Percentiles rank a stretch among this genome's conserved stretches.
Evolutionary conservation across 441 rosid genomes (phyloP).

Genomic region (Sinapis alba): DNA sequence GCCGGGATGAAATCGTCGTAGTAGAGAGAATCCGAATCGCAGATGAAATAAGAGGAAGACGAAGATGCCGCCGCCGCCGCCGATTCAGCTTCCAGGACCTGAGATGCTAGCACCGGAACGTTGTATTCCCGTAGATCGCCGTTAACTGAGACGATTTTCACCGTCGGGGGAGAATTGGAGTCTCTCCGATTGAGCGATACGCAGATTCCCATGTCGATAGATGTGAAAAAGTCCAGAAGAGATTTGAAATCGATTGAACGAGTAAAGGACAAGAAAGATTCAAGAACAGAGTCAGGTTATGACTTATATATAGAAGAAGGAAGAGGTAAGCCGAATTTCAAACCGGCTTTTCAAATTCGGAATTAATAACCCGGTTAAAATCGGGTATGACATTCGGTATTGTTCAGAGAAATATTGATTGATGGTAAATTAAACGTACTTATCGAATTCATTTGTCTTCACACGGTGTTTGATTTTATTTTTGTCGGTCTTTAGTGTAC

Average conservation of each 20-base stretch:
- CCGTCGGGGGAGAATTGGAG: constrained; percentile 33
- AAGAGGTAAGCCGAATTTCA: not conserved
- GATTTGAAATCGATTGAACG: not conserved
- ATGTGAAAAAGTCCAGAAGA: not conserved
- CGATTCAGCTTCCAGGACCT: constrained; percentile 48
- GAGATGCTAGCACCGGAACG: constrained; percentile 50
- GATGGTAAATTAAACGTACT: constrained; percentile 15
- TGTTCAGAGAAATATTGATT: not conserved
- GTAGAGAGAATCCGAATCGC: constrained; percentile 55
- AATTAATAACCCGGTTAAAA: not conserved
- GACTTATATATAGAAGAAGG: not conserved
- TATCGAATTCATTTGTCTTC: constrained; percentile 15
- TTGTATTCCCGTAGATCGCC: constrained; percentile 57
- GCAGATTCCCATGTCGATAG: constrained; percentile 4
- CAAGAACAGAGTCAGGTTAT: not conserved
- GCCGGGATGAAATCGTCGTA: constrained; percentile 69
- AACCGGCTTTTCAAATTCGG: not conserved
- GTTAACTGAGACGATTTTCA: constrained; percentile 51
- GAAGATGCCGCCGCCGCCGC: constrained; percentile 36
- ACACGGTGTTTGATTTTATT: not conserved
- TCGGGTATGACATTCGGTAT: not conserved
- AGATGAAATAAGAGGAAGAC: constrained; percentile 41
- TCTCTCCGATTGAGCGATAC: constrained; percentile 24
- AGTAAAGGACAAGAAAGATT: not conserved
- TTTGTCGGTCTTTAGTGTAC: constrained; percentile 1